Base-by-base conservation (phyloP, 2,329 filamentous ascomycete species). In the Fusarium sterilihyphosum region DNA sequence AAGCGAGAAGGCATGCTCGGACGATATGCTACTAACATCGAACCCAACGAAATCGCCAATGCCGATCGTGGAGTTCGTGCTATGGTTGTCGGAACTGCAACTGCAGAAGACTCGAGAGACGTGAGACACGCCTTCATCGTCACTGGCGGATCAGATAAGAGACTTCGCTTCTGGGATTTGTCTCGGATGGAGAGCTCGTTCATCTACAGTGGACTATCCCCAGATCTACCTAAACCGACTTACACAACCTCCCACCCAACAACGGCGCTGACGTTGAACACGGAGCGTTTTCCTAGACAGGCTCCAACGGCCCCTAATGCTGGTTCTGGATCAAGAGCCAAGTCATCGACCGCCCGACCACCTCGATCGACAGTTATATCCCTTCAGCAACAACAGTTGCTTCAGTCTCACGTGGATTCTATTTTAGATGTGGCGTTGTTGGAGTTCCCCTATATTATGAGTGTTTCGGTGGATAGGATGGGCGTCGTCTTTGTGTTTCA, bases 81-180 rank as follows among this genome's bases (percentile, higher is more conserved):
- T 8, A 91, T 98, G 84, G 86, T 91, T 2, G 89, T 93, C 16
- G 94, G 93, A 12, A 89, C 91, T 16, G 92, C 94, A 77, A 91
- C 94, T 73, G 86, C 88, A 10, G 88, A 90, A 31, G 91, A 94
- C 58, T 91, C 91, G 66, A 87, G 90, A 49, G 93, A 95, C 53
- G 88, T 92, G 8, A 92, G 93, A 65, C 92, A 94, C 77, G 92
- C 94, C 0, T 98, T 96, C 80, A 89, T 98, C 53, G 85, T 99
- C 43, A 96, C 94, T 1, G 95, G 92, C 24, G 96, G 96, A 1
- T 93, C 93, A 17, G 96, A 98, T 82, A 94, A 93, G 83, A 96
- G 94, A 82, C 89, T 99, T 24, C 91, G 96, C 16, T 98, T 97
- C 83, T 99, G 96, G 96, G 96, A 99, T 80, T 87, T 96, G 20